Conservation (phyloP, 805 yeast species). For the Pichia phayaonensis region DNA sequence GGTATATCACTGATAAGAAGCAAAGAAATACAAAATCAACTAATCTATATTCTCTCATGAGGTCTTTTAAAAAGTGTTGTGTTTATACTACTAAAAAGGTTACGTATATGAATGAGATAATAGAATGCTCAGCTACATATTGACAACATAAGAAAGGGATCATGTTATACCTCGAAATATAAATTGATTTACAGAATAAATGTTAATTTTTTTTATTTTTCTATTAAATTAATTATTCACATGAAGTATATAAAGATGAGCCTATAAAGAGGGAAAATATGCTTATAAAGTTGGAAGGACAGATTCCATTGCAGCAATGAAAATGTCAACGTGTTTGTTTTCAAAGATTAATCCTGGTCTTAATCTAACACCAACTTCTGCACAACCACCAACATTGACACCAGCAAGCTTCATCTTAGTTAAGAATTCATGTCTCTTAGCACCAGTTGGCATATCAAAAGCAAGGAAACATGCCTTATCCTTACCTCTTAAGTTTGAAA, state of each 20-base stretch:
- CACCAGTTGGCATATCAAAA: slow-evolving; percentile 55
- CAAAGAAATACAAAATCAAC: slow-evolving; percentile 24
- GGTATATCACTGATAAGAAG: slow-evolving; percentile 16
- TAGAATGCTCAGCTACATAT: background rate
- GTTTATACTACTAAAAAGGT: background rate
- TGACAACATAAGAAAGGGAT: too few relatives aligned
- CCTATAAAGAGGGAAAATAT: background rate
- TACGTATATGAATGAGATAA: background rate
- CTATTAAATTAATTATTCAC: background rate
- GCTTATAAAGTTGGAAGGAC: slow-evolving; percentile 22
- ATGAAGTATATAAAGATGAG: background rate
- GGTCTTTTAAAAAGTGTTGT: background rate
- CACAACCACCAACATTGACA: slow-evolving; percentile 81
- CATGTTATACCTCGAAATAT: too few relatives aligned
- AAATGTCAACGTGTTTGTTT: slow-evolving; percentile 69
- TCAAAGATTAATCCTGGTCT: slow-evolving; percentile 76
- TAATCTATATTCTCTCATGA: slow-evolving; percentile 27
- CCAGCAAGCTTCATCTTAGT: slow-evolving; percentile 54
- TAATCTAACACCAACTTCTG: slow-evolving; percentile 67
- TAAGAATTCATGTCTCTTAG: slow-evolving; percentile 55
- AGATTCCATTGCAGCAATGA: slow-evolving; percentile 39
- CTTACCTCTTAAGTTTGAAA: slow-evolving; percentile 64
- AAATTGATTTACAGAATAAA: background rate
- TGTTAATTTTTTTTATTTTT: background rate
- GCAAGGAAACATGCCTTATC: slow-evolving; percentile 74